Conservation (phyloP, 257 asterid species). For the Solanum lignicaule region DNA sequence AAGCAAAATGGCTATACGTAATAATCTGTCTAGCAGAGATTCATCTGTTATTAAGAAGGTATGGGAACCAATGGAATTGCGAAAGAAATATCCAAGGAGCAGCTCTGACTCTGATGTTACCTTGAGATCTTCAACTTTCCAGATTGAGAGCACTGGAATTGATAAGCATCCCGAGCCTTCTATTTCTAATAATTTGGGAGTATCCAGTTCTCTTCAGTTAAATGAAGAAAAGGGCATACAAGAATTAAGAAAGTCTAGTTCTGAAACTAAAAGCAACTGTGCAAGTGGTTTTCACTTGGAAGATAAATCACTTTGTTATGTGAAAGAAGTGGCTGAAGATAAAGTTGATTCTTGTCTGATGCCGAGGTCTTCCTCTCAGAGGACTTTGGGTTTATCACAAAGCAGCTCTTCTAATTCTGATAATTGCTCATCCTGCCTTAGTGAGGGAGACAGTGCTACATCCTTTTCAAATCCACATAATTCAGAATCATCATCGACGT, state of each 20-base stretch:
- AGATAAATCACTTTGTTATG: constrained; percentile 24
- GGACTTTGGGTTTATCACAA: constrained; percentile 24
- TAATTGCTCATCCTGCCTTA: constrained; percentile 50
- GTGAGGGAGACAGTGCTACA: constrained; percentile 42
- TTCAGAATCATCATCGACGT: constrained; percentile 58
- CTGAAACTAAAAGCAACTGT: constrained; percentile 12
- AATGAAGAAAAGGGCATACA: constrained; percentile 20
- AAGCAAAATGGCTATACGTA: constrained; percentile 31
- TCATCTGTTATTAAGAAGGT: constrained; percentile 48
- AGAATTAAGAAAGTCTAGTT: constrained; percentile 6
- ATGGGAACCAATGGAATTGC: constrained; percentile 95
- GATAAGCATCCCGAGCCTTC: constrained; percentile 42
- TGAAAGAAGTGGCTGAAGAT: constrained; percentile 25
- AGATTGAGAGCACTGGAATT: constrained; percentile 41
- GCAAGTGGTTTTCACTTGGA: constrained; percentile 14
- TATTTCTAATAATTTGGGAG: constrained; percentile 36
- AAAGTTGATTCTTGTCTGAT: constrained; percentile 19
- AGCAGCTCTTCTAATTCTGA: constrained; percentile 61
- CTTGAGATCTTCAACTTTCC: constrained; percentile 37
- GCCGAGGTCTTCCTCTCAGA: constrained; percentile 14
- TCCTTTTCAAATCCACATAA: constrained; percentile 47
- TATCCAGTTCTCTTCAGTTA: constrained; percentile 25
- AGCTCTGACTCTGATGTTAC: constrained; percentile 64
- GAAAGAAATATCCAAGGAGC: constrained; percentile 57
- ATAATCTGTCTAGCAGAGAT: constrained; percentile 27